Base-by-base conservation (phyloP, 139 green algal species). In the Diplosphaera chodatii region DNA sequence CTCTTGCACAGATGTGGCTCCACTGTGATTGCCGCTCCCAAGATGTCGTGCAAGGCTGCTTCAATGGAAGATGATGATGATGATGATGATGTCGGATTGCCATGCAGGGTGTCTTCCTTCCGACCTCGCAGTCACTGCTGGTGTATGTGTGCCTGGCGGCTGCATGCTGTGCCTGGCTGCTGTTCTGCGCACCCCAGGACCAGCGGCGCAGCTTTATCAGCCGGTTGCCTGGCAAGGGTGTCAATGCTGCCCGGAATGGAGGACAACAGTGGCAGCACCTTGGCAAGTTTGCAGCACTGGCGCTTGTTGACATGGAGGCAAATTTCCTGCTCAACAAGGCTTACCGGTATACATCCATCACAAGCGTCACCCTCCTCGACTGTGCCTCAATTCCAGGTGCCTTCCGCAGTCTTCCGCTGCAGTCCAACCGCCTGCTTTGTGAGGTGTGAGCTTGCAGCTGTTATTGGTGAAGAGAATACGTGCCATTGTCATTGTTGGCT, bases 331-430 rank as follows among this genome's bases (percentile, higher is more conserved):
- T 74, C 23, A 41, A 67, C 16, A 23, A 28, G 72, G 84, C 87
- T 15, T 92, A 86, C 71, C 81, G 89, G 67, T 93, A 88, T 82
- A 96, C 90, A n/a, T 87, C 75, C 30, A 76, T 96, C n/a, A 94
- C 89, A 4, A 85, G 69, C 18, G 89, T 96, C 4, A 89, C 82
- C 0, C 77, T 96, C 13, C 84, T 96, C 1, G 89, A 96, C 78
- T 91, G 76, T 74, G 89, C 84, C 66, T 87, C 90, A 32, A 89
- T 96, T 34, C 91, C 91, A 16, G 72, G 70, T 32, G 63, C 23
- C 16, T 31, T 29, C 32, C n/a, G n/a, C n/a, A n/a, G n/a, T n/a
- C n/a, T n/a, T n/a, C n/a, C n/a, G n/a, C n/a, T n/a, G n/a, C n/a
- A n/a, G n/a, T n/a, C n/a, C n/a, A n/a, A n/a, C n/a, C n/a, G n/a